Base-by-base conservation (phyloP, 345 rosid species). In the Fremontodendron californicum region DNA sequence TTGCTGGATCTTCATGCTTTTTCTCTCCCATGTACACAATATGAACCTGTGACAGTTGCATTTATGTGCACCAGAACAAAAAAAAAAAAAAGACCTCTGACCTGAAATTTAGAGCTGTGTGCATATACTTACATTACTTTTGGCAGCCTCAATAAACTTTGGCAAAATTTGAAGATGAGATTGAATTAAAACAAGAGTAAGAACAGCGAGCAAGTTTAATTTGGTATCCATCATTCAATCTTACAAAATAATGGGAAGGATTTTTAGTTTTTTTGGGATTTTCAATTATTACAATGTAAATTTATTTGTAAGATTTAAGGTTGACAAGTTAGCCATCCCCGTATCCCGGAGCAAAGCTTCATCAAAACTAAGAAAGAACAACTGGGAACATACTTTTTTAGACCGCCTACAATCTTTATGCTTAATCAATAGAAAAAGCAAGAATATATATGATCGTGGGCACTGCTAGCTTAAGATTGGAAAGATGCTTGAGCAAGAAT, bases 21-120 rank as follows among this genome's bases (percentile, higher is more conserved):
- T 79, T 87, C 67, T 27, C 87, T 62, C 92, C 90, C 84, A 88
- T 79, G 62, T 87, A 80, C 48, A 88, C 92, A 63, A 81, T 79
- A 54, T 82, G 66, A 33, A 81, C 83, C 86, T 82, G 52, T n/a
- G n/a, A 75, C 71, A 75, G 19, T 75, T 48, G 21, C 33, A 63
- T 42, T 42, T 46, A 40, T 46, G 71, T 75, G 69, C 18, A 61
- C 10, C 5, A 29, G 31, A 46, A 16, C 9, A 61, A 49, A 61
- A 31, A 4, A 10, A 25, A 49, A 52, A 18, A 51, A 71, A 3
- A 43, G 18, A 42, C n/a, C 0, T 19, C 19, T 27, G 4, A 49
- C 15, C 19, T 9, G 31, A 39, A 52, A 33, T 19, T 54, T 51
- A n/a, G 51, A 19, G 6, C 21, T 75, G 21, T 21, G 13, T 33